phyloP scores from a whole-genome alignment of 2,329 filamentous ascomycete species.

The Eutypa lata region DNA sequence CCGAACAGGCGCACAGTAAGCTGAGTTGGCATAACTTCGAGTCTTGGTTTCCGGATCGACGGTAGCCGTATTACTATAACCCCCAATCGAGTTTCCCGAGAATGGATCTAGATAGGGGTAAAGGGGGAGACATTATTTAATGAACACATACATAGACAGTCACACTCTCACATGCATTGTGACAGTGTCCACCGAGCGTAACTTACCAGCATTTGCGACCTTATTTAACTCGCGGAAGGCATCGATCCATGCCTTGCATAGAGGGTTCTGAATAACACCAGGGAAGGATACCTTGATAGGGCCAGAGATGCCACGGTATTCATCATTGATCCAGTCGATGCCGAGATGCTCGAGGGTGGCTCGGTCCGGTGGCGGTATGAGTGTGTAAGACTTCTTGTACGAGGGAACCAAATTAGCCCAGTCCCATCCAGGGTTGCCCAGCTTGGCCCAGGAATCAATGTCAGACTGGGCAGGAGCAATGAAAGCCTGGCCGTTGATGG shows the following conservation, averaged over 20 bases:
- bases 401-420: constrained; percentile 12
- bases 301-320: constrained; percentile 14
- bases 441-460: constrained; percentile 16
- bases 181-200: neutral
- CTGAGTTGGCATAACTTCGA: constrained; percentile 18
- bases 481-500: constrained; percentile 20
- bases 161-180: neutral
- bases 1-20: constrained; percentile 10
- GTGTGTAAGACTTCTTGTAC: constrained; percentile 16
- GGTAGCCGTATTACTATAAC: constrained; percentile 17
- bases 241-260: constrained; percentile 21
- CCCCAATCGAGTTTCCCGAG: constrained; percentile 18
- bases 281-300: constrained; percentile 20
- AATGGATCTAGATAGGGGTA: constrained; percentile 14
- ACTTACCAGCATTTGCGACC: constrained; percentile 16
- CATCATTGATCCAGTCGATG: constrained; percentile 17
- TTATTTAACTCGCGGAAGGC: constrained; percentile 15
- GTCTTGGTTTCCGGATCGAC: constrained; percentile 15
- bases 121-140: neutral
- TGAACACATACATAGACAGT: neutral
- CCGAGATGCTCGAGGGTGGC: constrained; percentile 15
- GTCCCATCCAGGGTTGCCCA: constrained; percentile 21
- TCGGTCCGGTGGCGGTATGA: constrained; percentile 10
- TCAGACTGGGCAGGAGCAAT: constrained; percentile 12
- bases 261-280: constrained; percentile 14